Conservation (phyloP, 495 filamentous ascomycete genomes). For the Astrothelium subdiscretum region DNA sequence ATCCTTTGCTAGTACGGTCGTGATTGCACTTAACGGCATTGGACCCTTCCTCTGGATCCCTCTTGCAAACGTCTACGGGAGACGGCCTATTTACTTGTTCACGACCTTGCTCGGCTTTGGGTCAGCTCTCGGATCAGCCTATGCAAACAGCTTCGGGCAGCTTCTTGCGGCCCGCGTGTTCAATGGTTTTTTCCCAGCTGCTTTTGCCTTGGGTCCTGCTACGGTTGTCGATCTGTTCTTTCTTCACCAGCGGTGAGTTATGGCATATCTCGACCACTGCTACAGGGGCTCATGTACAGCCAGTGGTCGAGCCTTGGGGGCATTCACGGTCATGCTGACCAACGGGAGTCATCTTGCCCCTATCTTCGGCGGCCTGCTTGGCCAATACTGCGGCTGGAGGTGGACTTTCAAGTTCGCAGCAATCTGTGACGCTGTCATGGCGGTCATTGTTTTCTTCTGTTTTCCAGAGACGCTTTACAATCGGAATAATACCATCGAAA, state of each 20-base stretch:
- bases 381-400: constrained; percentile 29
- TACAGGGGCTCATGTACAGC: constrained; percentile 3
- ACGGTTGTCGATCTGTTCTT: constrained; percentile 9
- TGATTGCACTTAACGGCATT: constrained; percentile 8
- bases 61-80: constrained; percentile 8
- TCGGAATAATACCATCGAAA: neutral
- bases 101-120: constrained; percentile 6
- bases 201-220: constrained; percentile 3
- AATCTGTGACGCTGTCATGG: constrained; percentile 7
- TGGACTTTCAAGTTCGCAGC: constrained; percentile 25
- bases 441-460: constrained; percentile 8
- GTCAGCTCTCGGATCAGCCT: constrained; percentile 5
- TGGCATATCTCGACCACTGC: neutral
- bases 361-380: constrained; percentile 31
- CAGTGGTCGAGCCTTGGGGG: constrained; percentile 17
- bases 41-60: constrained; percentile 7
- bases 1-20: neutral
- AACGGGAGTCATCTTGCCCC: constrained; percentile 31
- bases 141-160: constrained; percentile 9
- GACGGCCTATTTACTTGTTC: constrained; percentile 7
- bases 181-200: constrained; percentile 10
- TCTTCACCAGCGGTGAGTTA: neutral
- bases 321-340: constrained; percentile 31
- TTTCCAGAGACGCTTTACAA: constrained; percentile 13
- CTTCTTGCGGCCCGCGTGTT: constrained; percentile 8